Evolutionary conservation across 106 monocot genomes (phyloP).

Genomic region (Xerophyta viscosa): DNA sequence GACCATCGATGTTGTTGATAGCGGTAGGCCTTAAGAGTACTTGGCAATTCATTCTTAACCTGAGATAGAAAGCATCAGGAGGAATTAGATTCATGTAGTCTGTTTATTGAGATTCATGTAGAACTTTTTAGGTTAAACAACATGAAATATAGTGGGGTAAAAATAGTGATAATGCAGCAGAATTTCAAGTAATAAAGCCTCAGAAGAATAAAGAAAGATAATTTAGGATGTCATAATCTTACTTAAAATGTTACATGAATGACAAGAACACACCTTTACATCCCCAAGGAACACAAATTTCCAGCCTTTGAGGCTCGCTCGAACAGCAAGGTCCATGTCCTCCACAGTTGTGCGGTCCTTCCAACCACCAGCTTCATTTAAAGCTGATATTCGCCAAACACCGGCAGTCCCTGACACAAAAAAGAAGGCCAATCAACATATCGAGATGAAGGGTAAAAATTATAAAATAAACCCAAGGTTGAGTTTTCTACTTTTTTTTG

Average conservation of each 20-base stretch:
- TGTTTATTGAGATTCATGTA: too few relatives aligned
- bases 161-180: too few relatives aligned
- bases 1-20: constrained; percentile 73
- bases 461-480: too few relatives aligned
- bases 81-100: not conserved
- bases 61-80: not conserved
- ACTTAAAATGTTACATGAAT: too few relatives aligned
- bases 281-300: constrained; percentile 39
- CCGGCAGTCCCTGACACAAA: constrained; percentile 47
- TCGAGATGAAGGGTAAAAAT: too few relatives aligned
- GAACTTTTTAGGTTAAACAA: too few relatives aligned
- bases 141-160: too few relatives aligned
- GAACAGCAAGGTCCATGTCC: constrained; percentile 51
- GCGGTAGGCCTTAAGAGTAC: constrained; percentile 55
- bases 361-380: constrained; percentile 46
- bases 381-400: constrained; percentile 37
- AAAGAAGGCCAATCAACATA: too few relatives aligned
- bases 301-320: constrained; percentile 47
- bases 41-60: constrained; percentile 65
- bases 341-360: constrained; percentile 43
- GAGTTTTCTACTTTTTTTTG: too few relatives aligned
- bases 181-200: too few relatives aligned
- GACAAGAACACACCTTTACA: constrained; percentile 36
- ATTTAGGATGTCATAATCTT: too few relatives aligned
- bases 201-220: too few relatives aligned